Evolutionary conservation across 2,329 filamentous ascomycete species (phyloP).

Genomic region (Ploettnerulaceae sp.): DNA sequence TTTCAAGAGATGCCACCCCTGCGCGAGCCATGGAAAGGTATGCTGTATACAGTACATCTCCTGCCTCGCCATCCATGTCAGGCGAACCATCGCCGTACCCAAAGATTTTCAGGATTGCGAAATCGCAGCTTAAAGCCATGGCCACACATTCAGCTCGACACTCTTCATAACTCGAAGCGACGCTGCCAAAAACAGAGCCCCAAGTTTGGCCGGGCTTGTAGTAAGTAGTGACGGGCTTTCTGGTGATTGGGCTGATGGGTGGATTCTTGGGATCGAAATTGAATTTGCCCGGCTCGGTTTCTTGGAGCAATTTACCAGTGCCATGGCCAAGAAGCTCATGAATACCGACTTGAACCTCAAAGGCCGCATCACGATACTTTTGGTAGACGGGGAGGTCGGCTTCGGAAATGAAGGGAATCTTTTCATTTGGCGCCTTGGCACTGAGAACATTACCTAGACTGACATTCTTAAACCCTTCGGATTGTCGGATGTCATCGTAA

Average conservation of each 20-base stretch:
- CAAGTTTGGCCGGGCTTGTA: constrained; percentile 96
- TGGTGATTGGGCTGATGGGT: constrained; percentile 73
- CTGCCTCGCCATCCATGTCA: constrained; percentile 71
- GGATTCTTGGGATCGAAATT: constrained; percentile 86
- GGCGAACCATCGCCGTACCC: constrained; percentile 75
- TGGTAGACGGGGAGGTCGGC: constrained; percentile 73
- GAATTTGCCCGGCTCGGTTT: constrained; percentile 73
- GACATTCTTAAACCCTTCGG: constrained; percentile 86
- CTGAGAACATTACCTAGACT: constrained; percentile 89
- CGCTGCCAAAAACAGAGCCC: constrained; percentile 84
- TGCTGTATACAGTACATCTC: constrained; percentile 79
- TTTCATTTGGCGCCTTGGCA: constrained; percentile 88
- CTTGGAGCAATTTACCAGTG: constrained; percentile 88
- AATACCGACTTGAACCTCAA: constrained; percentile 92
- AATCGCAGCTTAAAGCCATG: constrained; percentile 87
- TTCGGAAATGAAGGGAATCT: constrained; percentile 81
- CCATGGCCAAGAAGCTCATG: constrained; percentile 88
- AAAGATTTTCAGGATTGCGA: constrained; percentile 83
- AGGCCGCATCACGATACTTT: constrained; percentile 79
- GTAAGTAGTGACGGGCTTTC: constrained; percentile 75
- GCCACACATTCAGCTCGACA: constrained; percentile 92
- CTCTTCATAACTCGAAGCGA: constrained; percentile 88
- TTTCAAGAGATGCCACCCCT: constrained; percentile 83
- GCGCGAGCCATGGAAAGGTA: constrained; percentile 94
- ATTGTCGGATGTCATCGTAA: constrained; percentile 75